Evolutionary conservation across 495 filamentous ascomycete genomes (phyloP), one percentile per base, ranked within the genome.

Genomic region (Aspergillus sclerotioniger): DNA sequence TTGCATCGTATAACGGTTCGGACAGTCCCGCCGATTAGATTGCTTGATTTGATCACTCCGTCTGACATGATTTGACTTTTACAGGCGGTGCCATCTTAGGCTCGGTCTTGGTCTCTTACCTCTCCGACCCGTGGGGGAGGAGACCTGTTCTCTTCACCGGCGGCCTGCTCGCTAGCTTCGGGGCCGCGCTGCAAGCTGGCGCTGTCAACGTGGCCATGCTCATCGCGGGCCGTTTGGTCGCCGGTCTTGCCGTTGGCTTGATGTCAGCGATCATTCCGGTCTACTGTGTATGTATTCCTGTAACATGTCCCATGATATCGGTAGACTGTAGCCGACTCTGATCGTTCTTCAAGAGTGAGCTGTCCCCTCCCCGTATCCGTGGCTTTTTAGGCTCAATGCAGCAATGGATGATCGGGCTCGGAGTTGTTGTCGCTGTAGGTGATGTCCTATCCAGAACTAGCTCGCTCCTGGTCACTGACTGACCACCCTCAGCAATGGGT

Each of bases 191-290:
- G 31, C 81, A 82, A 68, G 76, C 73, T 31, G 79, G 79, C 9
- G 76, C 80, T 0, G 65, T 73, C 6, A 77, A 72, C 43, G 70
- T 81, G 53, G 72, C 74, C 47, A 83, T 83, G 80, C 62, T 83
- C 5, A 80, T 82, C 54, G 73, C 74, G 45, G 79, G 80, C n/a
- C 76, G 81, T 43, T 72, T 79, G 21, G 68, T 81, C 51, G 75
- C 81, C 7, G 80, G 80, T 0, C 61, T 74, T 17, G 78, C 80
- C 3, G 73, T 82, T 31, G 81, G 81, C 2, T 72, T 77, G 15
- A 77, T 82, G 62, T 80, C 80, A 0, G 74, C 78, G 0, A 74
- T 74, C 16, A 73, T 81, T 35, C 81, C 81, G 0, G 72, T 82
- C n/a, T 81, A 75, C 50, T 74, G 72, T 49, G 71, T 73, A 63